Evolutionary conservation across 768 basidiomycete species (phyloP).

Genomic region (Boletus sensibilis): DNA sequence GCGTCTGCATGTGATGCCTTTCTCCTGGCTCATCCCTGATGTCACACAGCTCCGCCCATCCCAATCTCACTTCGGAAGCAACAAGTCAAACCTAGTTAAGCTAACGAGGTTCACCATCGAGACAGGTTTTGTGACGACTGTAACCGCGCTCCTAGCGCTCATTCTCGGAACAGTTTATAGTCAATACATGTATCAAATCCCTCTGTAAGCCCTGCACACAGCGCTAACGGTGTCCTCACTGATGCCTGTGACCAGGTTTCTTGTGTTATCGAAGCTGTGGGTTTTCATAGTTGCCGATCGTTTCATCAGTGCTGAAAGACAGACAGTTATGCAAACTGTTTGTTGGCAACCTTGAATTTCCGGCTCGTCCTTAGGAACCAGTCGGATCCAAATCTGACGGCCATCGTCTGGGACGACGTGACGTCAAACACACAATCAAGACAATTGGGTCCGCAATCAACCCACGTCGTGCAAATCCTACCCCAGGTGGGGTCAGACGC

Average conservation of each 20-base stretch:
- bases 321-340: conserved; percentile 13
- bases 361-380: not conserved
- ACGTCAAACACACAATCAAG: not conserved
- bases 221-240: not conserved
- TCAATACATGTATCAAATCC: not conserved
- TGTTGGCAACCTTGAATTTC: conserved; percentile 14
- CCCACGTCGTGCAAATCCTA: not conserved
- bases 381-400: not conserved
- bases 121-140: conserved; percentile 15
- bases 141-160: conserved; percentile 9
- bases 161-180: conserved; percentile 1
- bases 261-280: conserved; percentile 5
- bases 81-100: not conserved
- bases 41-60: conserved; percentile 5
- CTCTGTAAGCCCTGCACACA: conserved; percentile 2
- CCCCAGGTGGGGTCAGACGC: not conserved
- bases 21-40: not conserved
- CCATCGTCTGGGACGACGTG: not conserved
- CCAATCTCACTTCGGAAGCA: not conserved
- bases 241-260: not conserved
- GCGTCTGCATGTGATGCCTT: not conserved
- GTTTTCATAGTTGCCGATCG: not conserved
- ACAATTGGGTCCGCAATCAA: not conserved
- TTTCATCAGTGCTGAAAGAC: not conserved
- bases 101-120: conserved; percentile 15